phyloP scores from a whole-genome alignment of 2,329 filamentous ascomycete species.

The Aspergillus sp. region DNA sequence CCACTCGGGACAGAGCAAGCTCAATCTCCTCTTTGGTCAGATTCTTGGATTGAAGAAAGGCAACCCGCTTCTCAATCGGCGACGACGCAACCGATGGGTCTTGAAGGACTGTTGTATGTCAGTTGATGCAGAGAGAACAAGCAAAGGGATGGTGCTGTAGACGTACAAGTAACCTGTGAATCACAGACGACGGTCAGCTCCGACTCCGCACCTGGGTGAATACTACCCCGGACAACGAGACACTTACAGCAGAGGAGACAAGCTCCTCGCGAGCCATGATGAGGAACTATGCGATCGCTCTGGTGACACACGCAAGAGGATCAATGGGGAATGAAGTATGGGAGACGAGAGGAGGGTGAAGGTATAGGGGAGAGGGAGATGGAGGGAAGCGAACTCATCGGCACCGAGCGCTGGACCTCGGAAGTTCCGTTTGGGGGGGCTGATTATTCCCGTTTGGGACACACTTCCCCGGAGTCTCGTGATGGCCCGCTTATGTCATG shows the following conservation, averaged over 20 bases:
- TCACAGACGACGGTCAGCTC: conserved; percentile 23
- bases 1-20: conserved; percentile 72
- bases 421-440: conserved; percentile 22
- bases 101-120: conserved; percentile 68
- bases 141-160: conserved; percentile 1
- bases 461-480: conserved; percentile 32
- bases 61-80: conserved; percentile 86
- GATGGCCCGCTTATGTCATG: conserved; percentile 13
- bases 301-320: conserved; percentile 3
- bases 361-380: conserved; percentile 7
- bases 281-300: conserved; percentile 17
- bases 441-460: neutral
- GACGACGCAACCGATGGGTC: conserved; percentile 88
- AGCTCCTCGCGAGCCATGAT: conserved; percentile 94
- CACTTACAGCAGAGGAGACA: conserved; percentile 73
- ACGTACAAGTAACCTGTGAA: conserved; percentile 53
- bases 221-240: conserved; percentile 18
- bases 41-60: conserved; percentile 95
- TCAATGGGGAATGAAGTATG: conserved; percentile 14
- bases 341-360: conserved; percentile 7
- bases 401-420: conserved; percentile 37
- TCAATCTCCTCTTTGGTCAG: conserved; percentile 95
- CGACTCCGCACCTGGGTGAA: conserved; percentile 23
- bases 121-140: neutral
- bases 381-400: conserved; percentile 18